phyloP scores from a whole-genome alignment of 108 stramenopile species.

The Bacterosira constricta region DNA sequence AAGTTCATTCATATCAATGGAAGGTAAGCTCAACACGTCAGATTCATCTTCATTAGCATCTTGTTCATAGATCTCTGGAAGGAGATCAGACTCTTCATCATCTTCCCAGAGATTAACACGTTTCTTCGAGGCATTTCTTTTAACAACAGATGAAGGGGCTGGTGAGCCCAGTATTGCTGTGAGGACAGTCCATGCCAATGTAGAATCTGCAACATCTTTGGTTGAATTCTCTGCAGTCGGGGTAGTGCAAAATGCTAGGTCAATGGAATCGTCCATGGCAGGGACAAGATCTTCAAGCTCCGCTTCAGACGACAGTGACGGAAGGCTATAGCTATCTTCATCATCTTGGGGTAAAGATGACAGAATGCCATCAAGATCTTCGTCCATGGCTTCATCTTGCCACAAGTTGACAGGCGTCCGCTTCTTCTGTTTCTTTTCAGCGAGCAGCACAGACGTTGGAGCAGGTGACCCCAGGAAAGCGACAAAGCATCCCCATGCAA shows the following conservation, averaged over 20 bases:
- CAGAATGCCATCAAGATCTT: background rate
- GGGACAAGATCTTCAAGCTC: background rate
- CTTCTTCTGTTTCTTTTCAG: background rate
- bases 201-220: background rate
- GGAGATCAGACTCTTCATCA: background rate
- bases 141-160: background rate
- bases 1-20: constrained; percentile 7
- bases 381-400: background rate
- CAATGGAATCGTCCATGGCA: background rate
- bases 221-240: background rate
- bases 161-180: constrained; percentile 8
- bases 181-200: constrained; percentile 1
- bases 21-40: background rate
- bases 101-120: background rate
- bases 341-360: background rate
- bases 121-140: background rate
- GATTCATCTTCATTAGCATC: background rate
- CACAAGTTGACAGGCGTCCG: constrained; percentile 11
- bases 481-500: constrained; percentile 9
- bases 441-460: background rate
- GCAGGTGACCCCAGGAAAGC: constrained; percentile 4
- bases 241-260: background rate
- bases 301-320: too few relatives aligned
- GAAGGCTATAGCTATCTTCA: background rate
- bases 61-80: background rate